Base-by-base conservation (phyloP, 2,329 filamentous ascomycete genomes). In the Aspergillus sp. region DNA sequence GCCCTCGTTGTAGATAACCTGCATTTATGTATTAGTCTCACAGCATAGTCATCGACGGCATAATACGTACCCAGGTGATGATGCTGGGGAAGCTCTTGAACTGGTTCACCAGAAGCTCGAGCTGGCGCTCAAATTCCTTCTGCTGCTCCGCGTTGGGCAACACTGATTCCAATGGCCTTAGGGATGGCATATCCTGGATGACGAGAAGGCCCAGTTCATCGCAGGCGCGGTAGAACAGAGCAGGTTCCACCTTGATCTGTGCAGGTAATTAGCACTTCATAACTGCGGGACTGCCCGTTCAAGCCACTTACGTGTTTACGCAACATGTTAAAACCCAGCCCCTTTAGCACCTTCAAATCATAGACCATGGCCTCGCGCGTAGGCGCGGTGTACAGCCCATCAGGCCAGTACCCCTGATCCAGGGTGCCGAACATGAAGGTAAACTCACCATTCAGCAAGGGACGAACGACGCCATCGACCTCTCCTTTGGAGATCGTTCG, bases 341-440 rank as follows among this genome's bases (percentile, higher is more conserved):
- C 71, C 70, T 89, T 89, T 51, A 89, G 67, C 4, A 82, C 69
- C 53, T 86, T 63, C 11, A 90, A 62, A 59, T 89, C 87, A 50
- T 79, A 88, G 0, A 82, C 72, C 83, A 89, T 86, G 0, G 86
- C 86, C 56, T 89, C 84, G 3, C 76, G 73, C 8, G 77, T 88
- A 0, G 86, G 87, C 0, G 87, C 79, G 0, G 79, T 79, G 62
- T 89, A 81, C 3, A 89, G 72, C 0, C 86, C 86, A 61, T 89
- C 86, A 0, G 85, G 86, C 86, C 85, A 89, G 65, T 77, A 88
- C 0, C 86, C 86, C 60, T 89, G 86, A 52, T 89, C 86, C 0
- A 89, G 74, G 0, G 85, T 86, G 3, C 85, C 85, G 47, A 88
- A 86, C 40, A 81, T 76, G 65, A 89, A 89, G 11, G 83, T 72